Evolutionary conservation across 148 eudicot species (phyloP).

Genomic region (Vaccinium myrtillus): DNA sequence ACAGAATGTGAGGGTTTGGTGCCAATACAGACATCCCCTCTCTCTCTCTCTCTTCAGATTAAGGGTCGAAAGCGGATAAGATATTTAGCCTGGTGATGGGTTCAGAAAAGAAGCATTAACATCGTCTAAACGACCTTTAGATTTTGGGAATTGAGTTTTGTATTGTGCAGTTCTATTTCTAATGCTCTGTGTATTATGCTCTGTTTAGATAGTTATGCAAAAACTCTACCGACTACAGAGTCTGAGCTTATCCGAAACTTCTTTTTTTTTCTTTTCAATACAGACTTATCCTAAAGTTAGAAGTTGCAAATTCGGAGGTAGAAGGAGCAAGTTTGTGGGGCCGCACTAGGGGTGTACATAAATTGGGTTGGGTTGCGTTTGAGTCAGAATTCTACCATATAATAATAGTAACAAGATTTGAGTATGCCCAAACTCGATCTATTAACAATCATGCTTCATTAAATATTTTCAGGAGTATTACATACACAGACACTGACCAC

Average conservation of each 20-base stretch:
- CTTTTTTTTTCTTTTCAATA: too few relatives aligned
- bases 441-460: too few relatives aligned
- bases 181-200: not conserved
- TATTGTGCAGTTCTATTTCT: not conserved
- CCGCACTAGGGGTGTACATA: too few relatives aligned
- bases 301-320: not conserved
- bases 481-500: too few relatives aligned
- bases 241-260: too few relatives aligned
- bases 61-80: slow-evolving; percentile 19
- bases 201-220: too few relatives aligned
- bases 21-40: slow-evolving; percentile 40
- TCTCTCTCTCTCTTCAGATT: not conserved
- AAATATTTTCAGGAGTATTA: too few relatives aligned
- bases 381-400: too few relatives aligned
- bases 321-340: not conserved
- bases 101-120: not conserved
- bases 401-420: too few relatives aligned
- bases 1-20: slow-evolving; percentile 45
- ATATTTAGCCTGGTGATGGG: slow-evolving; percentile 18
- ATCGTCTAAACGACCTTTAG: too few relatives aligned
- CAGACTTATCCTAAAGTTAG: slow-evolving; percentile 14
- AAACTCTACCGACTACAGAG: not conserved
- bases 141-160: not conserved
- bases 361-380: too few relatives aligned
- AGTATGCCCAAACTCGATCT: too few relatives aligned